phyloP scores from a whole-genome alignment of 495 filamentous ascomycete genomes.

The Xylaria bambusicola region DNA sequence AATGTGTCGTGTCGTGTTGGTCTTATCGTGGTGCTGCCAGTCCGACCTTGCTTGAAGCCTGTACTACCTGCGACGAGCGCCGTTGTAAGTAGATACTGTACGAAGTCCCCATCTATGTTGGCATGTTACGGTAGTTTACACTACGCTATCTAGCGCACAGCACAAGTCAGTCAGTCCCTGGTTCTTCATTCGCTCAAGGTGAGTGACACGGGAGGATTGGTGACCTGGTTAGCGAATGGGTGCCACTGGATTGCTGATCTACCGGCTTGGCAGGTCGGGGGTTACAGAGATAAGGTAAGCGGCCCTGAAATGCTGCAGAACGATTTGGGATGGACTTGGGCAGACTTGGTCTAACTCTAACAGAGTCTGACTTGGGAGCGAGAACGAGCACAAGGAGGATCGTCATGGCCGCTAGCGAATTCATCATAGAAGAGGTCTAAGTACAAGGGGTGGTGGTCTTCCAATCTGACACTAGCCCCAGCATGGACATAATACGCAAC shows the following conservation, averaged over 20 bases:
- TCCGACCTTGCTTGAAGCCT: no score
- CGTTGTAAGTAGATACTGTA: no score
- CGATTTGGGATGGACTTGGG: no score
- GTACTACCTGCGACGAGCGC: no score
- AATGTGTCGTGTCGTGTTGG: neutral
- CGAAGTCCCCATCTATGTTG: no score
- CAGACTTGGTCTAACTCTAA: no score
- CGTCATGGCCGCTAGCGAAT: slow-evolving; percentile 2
- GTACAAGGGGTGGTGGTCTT: neutral
- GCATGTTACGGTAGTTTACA: neutral
- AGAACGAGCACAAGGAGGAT: slow-evolving; percentile 8
- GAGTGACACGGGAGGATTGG: neutral
- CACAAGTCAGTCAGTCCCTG: neutral
- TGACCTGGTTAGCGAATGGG: slow-evolving; percentile 22
- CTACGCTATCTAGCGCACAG: neutral
- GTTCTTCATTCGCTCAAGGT: neutral
- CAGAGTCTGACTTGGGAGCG: no score
- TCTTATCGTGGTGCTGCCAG: no score
- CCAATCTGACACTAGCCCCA: slow-evolving; percentile 1
- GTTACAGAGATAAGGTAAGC: neutral
- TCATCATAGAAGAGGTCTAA: slow-evolving; percentile 1
- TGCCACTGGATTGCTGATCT: slow-evolving; percentile 23
- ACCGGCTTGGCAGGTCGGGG: slow-evolving; percentile 32
- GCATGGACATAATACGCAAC: neutral
- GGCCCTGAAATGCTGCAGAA: neutral